Conservation (phyloP, 129 eudicot species). For the Escallonia rubra region DNA sequence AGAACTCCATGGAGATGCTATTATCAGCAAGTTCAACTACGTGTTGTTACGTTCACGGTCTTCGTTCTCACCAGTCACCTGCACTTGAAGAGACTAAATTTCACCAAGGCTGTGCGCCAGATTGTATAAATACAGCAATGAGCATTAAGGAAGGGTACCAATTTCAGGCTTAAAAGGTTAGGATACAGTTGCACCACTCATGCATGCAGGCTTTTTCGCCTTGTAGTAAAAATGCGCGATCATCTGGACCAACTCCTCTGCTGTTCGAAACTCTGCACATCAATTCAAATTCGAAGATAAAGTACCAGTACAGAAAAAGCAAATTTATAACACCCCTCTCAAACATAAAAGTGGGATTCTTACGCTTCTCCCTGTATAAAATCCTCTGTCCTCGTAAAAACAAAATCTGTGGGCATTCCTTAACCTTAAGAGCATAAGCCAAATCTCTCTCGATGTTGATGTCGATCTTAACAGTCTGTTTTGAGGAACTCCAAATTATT, state of each 20-base stretch:
- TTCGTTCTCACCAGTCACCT: not conserved
- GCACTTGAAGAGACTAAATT: not conserved
- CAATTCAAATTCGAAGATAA: not conserved
- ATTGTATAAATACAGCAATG: not conserved
- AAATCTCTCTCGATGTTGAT: slow-evolving; percentile 92
- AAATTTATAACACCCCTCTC: not conserved
- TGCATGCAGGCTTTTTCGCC: slow-evolving; percentile 78
- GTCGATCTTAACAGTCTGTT: slow-evolving; percentile 88
- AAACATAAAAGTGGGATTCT: slow-evolving; percentile 5
- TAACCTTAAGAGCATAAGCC: slow-evolving; percentile 82
- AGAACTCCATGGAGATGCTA: not conserved
- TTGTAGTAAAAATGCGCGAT: slow-evolving; percentile 87
- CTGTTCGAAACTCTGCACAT: slow-evolving; percentile 59
- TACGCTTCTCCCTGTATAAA: slow-evolving; percentile 74
- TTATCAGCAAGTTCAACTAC: not conserved
- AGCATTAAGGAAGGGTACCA: slow-evolving; percentile 1
- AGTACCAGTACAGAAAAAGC: not conserved
- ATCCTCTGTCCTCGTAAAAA: slow-evolving; percentile 84
- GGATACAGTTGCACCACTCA: slow-evolving; percentile 35
- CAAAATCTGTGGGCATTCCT: slow-evolving; percentile 84
- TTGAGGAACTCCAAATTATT: slow-evolving; percentile 1
- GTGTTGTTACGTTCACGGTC: not conserved
- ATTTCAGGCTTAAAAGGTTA: slow-evolving; percentile 3
- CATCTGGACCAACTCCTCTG: slow-evolving; percentile 89
- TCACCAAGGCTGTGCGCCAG: not conserved